These are phyloP conservation scores for Aspergillus niger DNA, from an alignment of 2,329 filamentous ascomycete species.

Conservation along the genomic window DNA sequence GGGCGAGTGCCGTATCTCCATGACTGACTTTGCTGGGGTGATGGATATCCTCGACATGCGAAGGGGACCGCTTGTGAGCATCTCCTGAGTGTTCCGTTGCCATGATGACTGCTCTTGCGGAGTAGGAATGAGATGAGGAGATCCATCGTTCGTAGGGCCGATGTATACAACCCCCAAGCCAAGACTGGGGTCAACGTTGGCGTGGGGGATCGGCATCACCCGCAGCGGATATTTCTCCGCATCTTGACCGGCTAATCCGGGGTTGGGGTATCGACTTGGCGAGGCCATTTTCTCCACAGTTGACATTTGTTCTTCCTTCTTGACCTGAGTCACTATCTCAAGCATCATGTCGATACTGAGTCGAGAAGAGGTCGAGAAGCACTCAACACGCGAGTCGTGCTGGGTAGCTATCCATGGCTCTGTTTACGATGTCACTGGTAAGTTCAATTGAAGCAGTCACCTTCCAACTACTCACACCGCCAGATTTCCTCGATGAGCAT, in stretches of 20 bases:
- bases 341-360: constrained; percentile 39
- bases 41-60: constrained; percentile 1
- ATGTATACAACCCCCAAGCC: neutral
- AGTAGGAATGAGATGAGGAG: neutral
- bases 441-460: neutral
- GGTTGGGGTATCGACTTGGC: neutral
- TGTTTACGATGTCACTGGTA: constrained; percentile 54
- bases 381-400: constrained; percentile 51
- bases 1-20: constrained; percentile 5
- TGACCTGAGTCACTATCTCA: neutral
- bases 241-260: constrained; percentile 3
- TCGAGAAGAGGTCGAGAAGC: constrained; percentile 52
- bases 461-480: neutral
- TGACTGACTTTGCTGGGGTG: neutral
- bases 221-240: constrained; percentile 6
- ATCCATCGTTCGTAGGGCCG: neutral
- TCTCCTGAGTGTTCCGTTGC: neutral
- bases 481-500: constrained; percentile 37
- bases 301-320: neutral
- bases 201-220: constrained; percentile 5
- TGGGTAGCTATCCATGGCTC: constrained; percentile 56
- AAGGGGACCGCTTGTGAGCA: neutral
- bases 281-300: neutral
- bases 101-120: neutral
- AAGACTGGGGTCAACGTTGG: neutral